phyloP scores from a whole-genome alignment of 108 stramenopile genomes.

The Skeletonema tropicum region DNA sequence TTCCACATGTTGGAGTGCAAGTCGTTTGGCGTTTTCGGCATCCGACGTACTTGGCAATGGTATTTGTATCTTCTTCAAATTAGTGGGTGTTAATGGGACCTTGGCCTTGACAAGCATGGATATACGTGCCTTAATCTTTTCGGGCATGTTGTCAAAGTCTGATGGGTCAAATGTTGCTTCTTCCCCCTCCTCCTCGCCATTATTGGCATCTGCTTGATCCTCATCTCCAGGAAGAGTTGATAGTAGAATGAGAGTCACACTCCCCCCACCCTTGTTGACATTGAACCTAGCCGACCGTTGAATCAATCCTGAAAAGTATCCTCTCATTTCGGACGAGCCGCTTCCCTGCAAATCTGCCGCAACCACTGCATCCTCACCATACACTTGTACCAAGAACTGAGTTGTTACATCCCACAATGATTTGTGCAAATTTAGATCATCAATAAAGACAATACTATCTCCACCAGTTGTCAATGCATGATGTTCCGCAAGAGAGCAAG shows the following conservation, averaged over 20 bases:
- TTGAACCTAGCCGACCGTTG: slow-evolving; percentile 89
- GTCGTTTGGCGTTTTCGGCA: slow-evolving; percentile 64
- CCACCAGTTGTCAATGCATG: slow-evolving; percentile 68
- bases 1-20: slow-evolving; percentile 85
- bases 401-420: slow-evolving; percentile 87
- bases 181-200: slow-evolving; percentile 31
- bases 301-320: slow-evolving; percentile 82
- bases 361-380: slow-evolving; percentile 84
- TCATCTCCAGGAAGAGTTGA: slow-evolving; percentile 58
- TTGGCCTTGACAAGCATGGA: slow-evolving; percentile 66
- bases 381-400: slow-evolving; percentile 71
- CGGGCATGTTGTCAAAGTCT: slow-evolving; percentile 70
- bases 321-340: slow-evolving; percentile 88
- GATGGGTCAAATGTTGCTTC: slow-evolving; percentile 57
- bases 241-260: slow-evolving; percentile 75
- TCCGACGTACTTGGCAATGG: slow-evolving; percentile 69
- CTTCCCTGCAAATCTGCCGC: slow-evolving; percentile 79
- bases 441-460: slow-evolving; percentile 81
- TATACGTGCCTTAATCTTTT: slow-evolving; percentile 70
- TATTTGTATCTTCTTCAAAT: slow-evolving; percentile 81
- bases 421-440: slow-evolving; percentile 83
- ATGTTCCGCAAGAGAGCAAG: slow-evolving; percentile 81
- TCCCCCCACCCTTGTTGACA: slow-evolving; percentile 72
- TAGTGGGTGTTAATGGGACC: slow-evolving; percentile 81
- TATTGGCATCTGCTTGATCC: slow-evolving; percentile 22